Percentiles rank a stretch among this genome's conserved stretches.
These are phyloP conservation scores for Plantago coronopus DNA, from an alignment of 305 asterid genomes.

Conservation along the genomic window DNA sequence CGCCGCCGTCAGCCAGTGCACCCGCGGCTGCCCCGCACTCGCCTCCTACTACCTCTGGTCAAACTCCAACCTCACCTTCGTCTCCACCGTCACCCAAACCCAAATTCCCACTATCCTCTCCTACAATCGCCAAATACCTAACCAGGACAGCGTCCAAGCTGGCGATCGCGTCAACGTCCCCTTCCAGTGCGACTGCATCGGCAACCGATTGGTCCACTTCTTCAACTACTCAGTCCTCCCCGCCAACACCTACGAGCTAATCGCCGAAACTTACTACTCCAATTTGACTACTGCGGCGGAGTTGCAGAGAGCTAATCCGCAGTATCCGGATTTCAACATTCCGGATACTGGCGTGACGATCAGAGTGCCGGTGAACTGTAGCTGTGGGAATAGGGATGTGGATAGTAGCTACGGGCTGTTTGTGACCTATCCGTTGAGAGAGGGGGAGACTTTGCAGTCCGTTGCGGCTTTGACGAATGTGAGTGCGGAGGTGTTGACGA, in stretches of 20 bases:
- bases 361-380: constrained; percentile 76
- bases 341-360: constrained; percentile 44
- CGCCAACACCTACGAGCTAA: constrained; percentile 32
- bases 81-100: constrained; percentile 27
- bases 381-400: constrained; percentile 66
- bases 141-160: constrained; percentile 44
- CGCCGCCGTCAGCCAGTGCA: constrained; percentile 53
- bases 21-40: constrained; percentile 62
- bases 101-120: constrained; percentile 21
- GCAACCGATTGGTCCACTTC: constrained; percentile 41
- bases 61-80: constrained; percentile 28
- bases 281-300: constrained; percentile 45
- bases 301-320: constrained; percentile 43
- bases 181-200: constrained; percentile 61
- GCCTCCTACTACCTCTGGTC: constrained; percentile 56
- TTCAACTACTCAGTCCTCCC: constrained; percentile 34
- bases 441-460: constrained; percentile 46
- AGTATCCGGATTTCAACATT: constrained; percentile 35
- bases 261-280: constrained; percentile 42
- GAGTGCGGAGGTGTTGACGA: constrained; percentile 40
- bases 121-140: constrained; percentile 44
- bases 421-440: constrained; percentile 61
- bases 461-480: constrained; percentile 48
- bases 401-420: constrained; percentile 65
- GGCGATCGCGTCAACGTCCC: constrained; percentile 50